These are phyloP conservation scores for Cercophora sp. DNA, from an alignment of 495 filamentous ascomycete species.

Conservation along the genomic window DNA sequence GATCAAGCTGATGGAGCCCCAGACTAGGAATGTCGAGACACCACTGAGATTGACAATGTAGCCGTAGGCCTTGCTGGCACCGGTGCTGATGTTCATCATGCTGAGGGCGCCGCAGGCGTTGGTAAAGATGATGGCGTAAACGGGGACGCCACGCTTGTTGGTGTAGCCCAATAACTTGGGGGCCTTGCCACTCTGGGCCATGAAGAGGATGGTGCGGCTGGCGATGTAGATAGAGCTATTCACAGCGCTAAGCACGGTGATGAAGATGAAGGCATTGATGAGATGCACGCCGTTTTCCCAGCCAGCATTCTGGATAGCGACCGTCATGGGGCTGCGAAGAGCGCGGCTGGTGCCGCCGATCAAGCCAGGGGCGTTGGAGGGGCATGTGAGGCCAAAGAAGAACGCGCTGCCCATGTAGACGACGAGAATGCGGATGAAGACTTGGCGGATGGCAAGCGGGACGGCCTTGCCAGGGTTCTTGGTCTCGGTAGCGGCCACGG, in stretches of 20 bases:
- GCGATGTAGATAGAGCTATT: conserved; percentile 68
- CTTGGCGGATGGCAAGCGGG: conserved; percentile 68
- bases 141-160: conserved; percentile 61
- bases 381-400: conserved; percentile 63
- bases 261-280: conserved; percentile 68
- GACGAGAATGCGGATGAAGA: conserved; percentile 71
- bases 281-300: conserved; percentile 54
- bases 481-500: conserved; percentile 71
- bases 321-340: conserved; percentile 54
- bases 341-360: conserved; percentile 47
- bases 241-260: conserved; percentile 64
- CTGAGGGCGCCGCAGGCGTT: conserved; percentile 65
- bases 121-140: conserved; percentile 57
- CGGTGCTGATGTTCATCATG: conserved; percentile 59
- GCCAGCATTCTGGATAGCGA: conserved; percentile 57
- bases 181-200: conserved; percentile 62
- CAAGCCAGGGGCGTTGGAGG: conserved; percentile 42
- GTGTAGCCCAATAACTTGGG: conserved; percentile 61
- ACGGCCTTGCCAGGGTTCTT: conserved; percentile 67
- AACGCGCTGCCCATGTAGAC: conserved; percentile 70
- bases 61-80: conserved; percentile 53
- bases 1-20: conserved; percentile 64
- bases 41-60: conserved; percentile 47
- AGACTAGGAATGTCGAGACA: conserved; percentile 65
- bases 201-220: conserved; percentile 61